Evolutionary conservation across 2,329 filamentous ascomycete species (phyloP).

Genomic region (Bretziella fagacearum): DNA sequence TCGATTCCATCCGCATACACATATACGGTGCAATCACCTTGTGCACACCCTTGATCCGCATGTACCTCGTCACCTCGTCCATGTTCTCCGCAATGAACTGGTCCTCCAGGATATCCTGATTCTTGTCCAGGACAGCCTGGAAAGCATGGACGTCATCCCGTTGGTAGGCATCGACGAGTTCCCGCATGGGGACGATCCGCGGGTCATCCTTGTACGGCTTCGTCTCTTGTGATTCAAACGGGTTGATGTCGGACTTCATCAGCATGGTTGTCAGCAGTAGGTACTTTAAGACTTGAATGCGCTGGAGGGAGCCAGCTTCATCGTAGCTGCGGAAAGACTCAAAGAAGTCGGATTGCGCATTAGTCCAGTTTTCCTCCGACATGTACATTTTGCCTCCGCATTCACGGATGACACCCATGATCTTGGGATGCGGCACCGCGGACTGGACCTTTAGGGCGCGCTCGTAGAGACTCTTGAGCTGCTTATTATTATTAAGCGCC

Average conservation of each 20-base stretch:
- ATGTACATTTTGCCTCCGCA: constrained; percentile 99
- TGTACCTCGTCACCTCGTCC: constrained; percentile 93
- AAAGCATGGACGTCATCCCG: constrained; percentile 86
- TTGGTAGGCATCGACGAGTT: constrained; percentile 92
- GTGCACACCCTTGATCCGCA: constrained; percentile 88
- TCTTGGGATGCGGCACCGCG: constrained; percentile 95
- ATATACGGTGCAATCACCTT: constrained; percentile 92
- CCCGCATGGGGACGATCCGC: constrained; percentile 91
- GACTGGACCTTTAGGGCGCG: constrained; percentile 81
- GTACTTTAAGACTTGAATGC: constrained; percentile 95
- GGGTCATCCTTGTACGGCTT: constrained; percentile 96
- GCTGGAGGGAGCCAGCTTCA: constrained; percentile 76
- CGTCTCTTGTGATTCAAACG: constrained; percentile 95
- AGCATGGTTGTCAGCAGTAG: constrained; percentile 93
- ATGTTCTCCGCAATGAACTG: constrained; percentile 98
- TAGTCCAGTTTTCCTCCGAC: constrained; percentile 98
- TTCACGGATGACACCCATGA: constrained; percentile 97
- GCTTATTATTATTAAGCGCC: constrained; percentile 92
- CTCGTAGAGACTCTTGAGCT: constrained; percentile 82
- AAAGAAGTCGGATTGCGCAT: constrained; percentile 93
- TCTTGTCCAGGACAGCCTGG: constrained; percentile 69
- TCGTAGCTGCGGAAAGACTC: constrained; percentile 98
- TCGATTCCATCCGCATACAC: constrained; percentile 73
- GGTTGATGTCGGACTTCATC: constrained; percentile 96
- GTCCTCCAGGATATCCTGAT: constrained; percentile 77